Conservation (phyloP, 2,329 filamentous ascomycete genomes). For the Colletotrichum orchidophilum region DNA sequence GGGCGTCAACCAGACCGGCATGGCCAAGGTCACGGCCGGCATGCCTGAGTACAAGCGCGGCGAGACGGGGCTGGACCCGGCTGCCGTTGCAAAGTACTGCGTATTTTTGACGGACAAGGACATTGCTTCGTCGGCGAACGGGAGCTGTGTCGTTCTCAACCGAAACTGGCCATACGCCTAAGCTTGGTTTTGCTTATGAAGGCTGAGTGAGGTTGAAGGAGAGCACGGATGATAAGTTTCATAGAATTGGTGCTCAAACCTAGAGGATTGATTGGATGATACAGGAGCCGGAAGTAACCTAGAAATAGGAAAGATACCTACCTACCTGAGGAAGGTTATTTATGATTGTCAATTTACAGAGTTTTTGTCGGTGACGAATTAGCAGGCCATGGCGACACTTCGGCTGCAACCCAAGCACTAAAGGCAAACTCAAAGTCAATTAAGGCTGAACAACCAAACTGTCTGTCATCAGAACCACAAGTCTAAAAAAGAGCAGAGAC, state of each 20-base stretch:
- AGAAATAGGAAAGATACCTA: not conserved
- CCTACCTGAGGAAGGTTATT: not conserved
- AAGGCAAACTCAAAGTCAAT: too few relatives aligned
- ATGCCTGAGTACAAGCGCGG: slow-evolving; percentile 42
- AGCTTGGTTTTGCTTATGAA: not conserved
- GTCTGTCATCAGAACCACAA: too few relatives aligned
- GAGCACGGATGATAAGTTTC: not conserved
- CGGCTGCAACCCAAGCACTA: too few relatives aligned
- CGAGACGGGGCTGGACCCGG: slow-evolving; percentile 42
- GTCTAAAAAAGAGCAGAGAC: not conserved
- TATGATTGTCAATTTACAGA: not conserved
- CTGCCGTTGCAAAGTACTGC: slow-evolving; percentile 51
- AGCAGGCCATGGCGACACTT: not conserved
- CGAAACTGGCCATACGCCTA: slow-evolving; percentile 45
- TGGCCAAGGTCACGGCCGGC: slow-evolving; percentile 38
- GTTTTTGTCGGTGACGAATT: not conserved
- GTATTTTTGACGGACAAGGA: slow-evolving; percentile 47
- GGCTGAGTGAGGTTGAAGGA: not conserved
- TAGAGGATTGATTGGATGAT: not conserved
- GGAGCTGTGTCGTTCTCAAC: slow-evolving; percentile 44
- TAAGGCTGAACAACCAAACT: too few relatives aligned
- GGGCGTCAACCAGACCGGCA: slow-evolving; percentile 46
- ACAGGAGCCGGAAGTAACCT: not conserved
- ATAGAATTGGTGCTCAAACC: not conserved
- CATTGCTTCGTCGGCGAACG: slow-evolving; percentile 45